Base-by-base conservation (phyloP, 495 filamentous ascomycete species). In the Apodospora peruviana region DNA sequence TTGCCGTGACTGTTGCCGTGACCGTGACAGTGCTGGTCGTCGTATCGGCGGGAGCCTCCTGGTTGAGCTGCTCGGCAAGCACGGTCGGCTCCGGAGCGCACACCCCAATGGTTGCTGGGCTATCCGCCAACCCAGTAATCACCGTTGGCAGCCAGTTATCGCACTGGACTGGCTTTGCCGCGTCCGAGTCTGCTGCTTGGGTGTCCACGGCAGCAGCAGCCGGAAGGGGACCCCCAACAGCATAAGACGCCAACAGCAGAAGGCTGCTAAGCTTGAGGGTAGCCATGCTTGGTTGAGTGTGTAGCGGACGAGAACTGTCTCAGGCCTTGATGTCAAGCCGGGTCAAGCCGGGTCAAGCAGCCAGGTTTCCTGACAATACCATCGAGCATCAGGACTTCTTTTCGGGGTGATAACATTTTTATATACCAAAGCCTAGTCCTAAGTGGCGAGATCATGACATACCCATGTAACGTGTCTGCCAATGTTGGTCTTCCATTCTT, bases 71-170 rank as follows among this genome's bases (percentile, higher is more conserved):
- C 16, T 37, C 3, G 5, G 20, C 16, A 3, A 47, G 32, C 7
- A 3, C 45, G 8, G 45, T 47, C 12, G 45, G 45, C 35, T 47
- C 45, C 3, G 45, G 21, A 18, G 45, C 45, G 21, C 45, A 47
- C 11, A 47, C 22, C 9, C 20, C 45, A 21, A 47, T 47, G n/a
- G 35, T 47, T 5, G 5, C 37, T 9, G 5, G 5, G 5, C 16
- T 34, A 19, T 47, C 23, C 14, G 32, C 24, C 35, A 37, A 19
- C 8, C 45, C 45, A 12, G 32, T 16, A 10, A 47, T 19, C 18
- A 39, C 35, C 14, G 45, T 47, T 21, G 45, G 45, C 9, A 47
- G 45, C 45, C 45, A 47, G 32, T 47, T 47, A 21, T n/a, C 24
- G 34, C 45, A 47, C 35, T 22, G 17, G 25, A 24, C 19, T 17